Evolutionary conservation across 2,329 filamentous ascomycete genomes (phyloP).

Genomic region (Aspergillus fischeri): DNA sequence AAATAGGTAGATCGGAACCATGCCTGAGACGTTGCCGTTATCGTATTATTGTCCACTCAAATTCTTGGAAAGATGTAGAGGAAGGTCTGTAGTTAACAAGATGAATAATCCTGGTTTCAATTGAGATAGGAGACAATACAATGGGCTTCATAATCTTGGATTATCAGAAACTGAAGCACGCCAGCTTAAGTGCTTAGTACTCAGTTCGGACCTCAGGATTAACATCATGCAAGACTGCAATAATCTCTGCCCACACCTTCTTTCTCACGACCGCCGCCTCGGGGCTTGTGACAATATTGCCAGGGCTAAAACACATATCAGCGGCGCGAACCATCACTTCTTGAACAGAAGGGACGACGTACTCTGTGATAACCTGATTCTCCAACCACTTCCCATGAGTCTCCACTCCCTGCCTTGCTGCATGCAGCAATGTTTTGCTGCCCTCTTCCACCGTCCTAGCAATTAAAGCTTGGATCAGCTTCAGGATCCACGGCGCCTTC

Average conservation of each 20-base stretch:
- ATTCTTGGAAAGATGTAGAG: not conserved
- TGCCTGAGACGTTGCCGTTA: not conserved
- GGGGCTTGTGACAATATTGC: not conserved
- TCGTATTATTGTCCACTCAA: not conserved
- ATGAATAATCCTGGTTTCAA: not conserved
- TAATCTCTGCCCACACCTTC: not conserved
- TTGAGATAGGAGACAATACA: not conserved
- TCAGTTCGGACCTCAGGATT: not conserved
- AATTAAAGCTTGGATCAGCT: slow-evolving; percentile 6
- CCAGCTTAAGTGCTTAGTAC: not conserved
- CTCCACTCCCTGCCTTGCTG: slow-evolving; percentile 1
- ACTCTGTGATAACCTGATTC: slow-evolving; percentile 9
- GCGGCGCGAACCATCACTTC: not conserved
- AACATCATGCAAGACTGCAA: not conserved
- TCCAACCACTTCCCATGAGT: slow-evolving; percentile 12
- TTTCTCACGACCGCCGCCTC: not conserved
- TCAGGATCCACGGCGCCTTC: slow-evolving; percentile 9
- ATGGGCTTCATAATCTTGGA: not conserved
- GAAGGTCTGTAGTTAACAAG: not conserved
- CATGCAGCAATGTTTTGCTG: slow-evolving; percentile 12
- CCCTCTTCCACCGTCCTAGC: slow-evolving; percentile 8
- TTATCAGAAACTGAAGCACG: too few relatives aligned
- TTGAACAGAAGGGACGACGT: not conserved
- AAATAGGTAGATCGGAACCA: not conserved
- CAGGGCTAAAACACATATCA: not conserved